Base-by-base conservation (phyloP, 768 basidiomycete genomes). In the Rickenella mellea region DNA sequence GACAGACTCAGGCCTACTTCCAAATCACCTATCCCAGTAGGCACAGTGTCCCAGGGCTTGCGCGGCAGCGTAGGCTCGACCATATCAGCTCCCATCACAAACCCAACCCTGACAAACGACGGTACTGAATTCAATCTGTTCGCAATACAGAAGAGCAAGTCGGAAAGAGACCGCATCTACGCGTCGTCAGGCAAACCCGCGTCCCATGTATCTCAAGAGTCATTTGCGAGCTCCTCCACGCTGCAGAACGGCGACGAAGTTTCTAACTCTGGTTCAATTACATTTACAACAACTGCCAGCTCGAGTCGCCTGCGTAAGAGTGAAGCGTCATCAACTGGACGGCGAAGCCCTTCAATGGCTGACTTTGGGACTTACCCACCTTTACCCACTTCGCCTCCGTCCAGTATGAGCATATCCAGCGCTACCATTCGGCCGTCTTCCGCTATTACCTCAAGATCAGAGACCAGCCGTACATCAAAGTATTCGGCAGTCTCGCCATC, bases 1-100 rank as follows among this genome's bases (percentile, higher is more conserved):
- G 81, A 85, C 65, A 75, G 69, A 56, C 67, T 82, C 27, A 68
- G 67, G 17, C 62, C 73, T n/a, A 63, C 72, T 27, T 61, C 70
- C 26, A 72, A 73, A 41, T 73, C 80, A 36, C 83, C 83, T 20
- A 52, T 79, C 28, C 61, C 81, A 28, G 74, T 76, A 38, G 65
- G 61, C 19, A 74, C 74, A 6, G 59, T 73, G 39, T 73, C 67
- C 26, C 78, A 80, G 54, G 75, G 70, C 31, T 58, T 76, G 27
- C 68, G 70, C 55, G 73, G 70, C 40, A 40, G 48, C 28, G 35
- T 38, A 45, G 51, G 51, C 14, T 48, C 62, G 17, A 58, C 49
- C 38, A 89, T 90, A 49, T 88, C 84, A 24, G 87, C 86, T 4
- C 86, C 86, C 6, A 80, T 83, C 52, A 87, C 86, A 20, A 90